phyloP scores from a whole-genome alignment of 768 basidiomycete genomes.

The Pisolithus orientalis region DNA sequence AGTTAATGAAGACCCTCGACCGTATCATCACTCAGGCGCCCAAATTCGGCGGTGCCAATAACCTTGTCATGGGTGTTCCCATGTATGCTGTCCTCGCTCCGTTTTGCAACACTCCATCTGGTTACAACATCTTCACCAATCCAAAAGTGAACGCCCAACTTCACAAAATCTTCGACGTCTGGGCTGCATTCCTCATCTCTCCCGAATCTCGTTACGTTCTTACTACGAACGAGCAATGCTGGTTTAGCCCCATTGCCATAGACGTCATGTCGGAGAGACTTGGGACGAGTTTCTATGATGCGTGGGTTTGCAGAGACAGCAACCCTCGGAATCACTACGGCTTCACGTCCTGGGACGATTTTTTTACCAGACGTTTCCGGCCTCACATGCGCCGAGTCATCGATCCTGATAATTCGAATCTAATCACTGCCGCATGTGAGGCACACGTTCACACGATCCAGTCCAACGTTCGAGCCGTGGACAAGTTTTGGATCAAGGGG shows the following conservation, averaged over 20 bases:
- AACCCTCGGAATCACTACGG: constrained; percentile 27
- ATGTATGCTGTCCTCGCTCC: background rate
- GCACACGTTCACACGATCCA: constrained; percentile 33
- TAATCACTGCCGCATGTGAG: constrained; percentile 48
- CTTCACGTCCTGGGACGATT: constrained; percentile 42
- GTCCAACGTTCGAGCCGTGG: constrained; percentile 32
- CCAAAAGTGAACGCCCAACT: constrained; percentile 40
- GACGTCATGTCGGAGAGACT: constrained; percentile 7
- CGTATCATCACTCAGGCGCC: constrained; percentile 1
- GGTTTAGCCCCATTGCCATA: constrained; percentile 40
- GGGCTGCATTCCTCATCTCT: constrained; percentile 43
- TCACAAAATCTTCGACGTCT: constrained; percentile 46
- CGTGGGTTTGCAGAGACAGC: constrained; percentile 33
- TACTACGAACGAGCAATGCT: constrained; percentile 31
- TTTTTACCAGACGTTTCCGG: constrained; percentile 41
- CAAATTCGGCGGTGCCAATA: background rate
- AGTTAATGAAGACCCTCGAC: background rate
- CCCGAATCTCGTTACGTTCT: constrained; percentile 41
- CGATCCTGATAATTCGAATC: constrained; percentile 17
- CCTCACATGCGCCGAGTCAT: constrained; percentile 33
- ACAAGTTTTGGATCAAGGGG: constrained; percentile 53
- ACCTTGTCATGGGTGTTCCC: background rate
- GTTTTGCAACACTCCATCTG: constrained; percentile 1
- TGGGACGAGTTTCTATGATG: constrained; percentile 27
- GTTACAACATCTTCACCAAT: constrained; percentile 16